Base-by-base conservation (phyloP, 176 grass and related monocot species). In the Musa acuminata region DNA sequence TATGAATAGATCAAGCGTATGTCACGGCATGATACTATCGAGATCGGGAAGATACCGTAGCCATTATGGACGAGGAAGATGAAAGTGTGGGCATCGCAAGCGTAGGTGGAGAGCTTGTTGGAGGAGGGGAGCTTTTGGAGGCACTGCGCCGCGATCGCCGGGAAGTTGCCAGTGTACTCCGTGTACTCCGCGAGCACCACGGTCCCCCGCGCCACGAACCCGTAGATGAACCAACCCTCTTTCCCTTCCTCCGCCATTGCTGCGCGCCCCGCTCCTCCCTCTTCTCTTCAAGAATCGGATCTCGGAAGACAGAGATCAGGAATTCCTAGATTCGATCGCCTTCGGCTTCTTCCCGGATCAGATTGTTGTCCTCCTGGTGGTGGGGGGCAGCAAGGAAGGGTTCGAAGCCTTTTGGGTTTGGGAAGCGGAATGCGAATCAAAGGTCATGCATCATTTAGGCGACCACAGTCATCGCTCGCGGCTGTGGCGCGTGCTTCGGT, bases 121-220 rank as follows among this genome's bases (percentile, higher is more conserved):
- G 82, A 73, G 70, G 87, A 87, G 17, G 93, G 93, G 49, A 96
- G 84, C 70, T 91, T 87, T 71, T 92, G 89, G 71, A 96, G 85
- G 79, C 93, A 96, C 75, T 87, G 89, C 55, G 80, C 77, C 0
- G 93, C 89, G 69, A 96, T 90, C 55, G 89, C 85, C 51, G 93
- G 87, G 67, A 96, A 96, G 82, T 92, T 96, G 11, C 93, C 93
- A 35, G 93, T 96, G 82, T 84, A 92, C 81, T 96, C 93, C 11
- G 93, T 96, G 85, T 96, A 92, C 83, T 96, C 93, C 22, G 89
- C 83, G 57, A 96, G 77, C 64, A 96, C 93, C 20, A 91, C 83
- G 20, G 85, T 96, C 55, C 93, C 93, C 76, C 93, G 85, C 70
- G 93, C 87, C 51, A 92, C 93, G 89, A 96, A 96, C 20, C 89